Evolutionary conservation across 441 rosid species (phyloP), one percentile per base, ranked within the genome.

Genomic region (Croton laevigatus): DNA sequence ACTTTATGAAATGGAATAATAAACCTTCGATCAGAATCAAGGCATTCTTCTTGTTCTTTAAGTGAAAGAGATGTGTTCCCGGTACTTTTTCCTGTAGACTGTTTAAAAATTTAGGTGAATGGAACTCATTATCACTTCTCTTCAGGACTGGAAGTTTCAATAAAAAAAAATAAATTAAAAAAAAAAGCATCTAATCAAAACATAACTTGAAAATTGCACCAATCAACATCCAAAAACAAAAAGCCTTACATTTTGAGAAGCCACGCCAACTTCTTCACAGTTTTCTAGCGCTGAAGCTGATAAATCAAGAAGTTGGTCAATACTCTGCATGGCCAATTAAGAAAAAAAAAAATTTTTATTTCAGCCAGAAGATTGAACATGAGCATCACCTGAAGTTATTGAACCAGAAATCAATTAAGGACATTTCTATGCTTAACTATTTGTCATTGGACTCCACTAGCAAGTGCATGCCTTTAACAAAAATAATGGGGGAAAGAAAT

Each of bases 301-400:
- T 71, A 85, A 70, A 73, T 80, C 82, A 37, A 88, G 79, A 60
- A 88, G 81, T 75, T 81, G 71, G 76, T 85, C 86, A 66, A 83
- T 73, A 73, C 87, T 80, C 91, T 85, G 81, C 83, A 70, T 66
- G 59, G 69, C 55, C 54, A 70, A 59, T 53, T 17, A 58, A 67
- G 42, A 59, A 62, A 68, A 55, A n/a, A n/a, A 22, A 37, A n/a
- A n/a, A n/a, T n/a, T n/a, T n/a, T 27, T 32, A 48, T 23, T 5
- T 57, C 19, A 51, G 19, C 48, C 19, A 59, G 11, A 3, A 51
- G 27, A 52, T 34, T 36, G 37, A 34, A 17, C 40, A 52, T n/a
- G n/a, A n/a, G 22, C 20, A 17, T 7, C 57, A 17, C 11, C 23
- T 45, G 48, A 45, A 69, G 23, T 42, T 5, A 3, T 22, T 9